A percentile compares a stretch with the other conserved stretches of the same genome.
Evolutionary conservation across 257 asterid genomes (phyloP).

Genomic region (Ophiorrhiza pumila): DNA sequence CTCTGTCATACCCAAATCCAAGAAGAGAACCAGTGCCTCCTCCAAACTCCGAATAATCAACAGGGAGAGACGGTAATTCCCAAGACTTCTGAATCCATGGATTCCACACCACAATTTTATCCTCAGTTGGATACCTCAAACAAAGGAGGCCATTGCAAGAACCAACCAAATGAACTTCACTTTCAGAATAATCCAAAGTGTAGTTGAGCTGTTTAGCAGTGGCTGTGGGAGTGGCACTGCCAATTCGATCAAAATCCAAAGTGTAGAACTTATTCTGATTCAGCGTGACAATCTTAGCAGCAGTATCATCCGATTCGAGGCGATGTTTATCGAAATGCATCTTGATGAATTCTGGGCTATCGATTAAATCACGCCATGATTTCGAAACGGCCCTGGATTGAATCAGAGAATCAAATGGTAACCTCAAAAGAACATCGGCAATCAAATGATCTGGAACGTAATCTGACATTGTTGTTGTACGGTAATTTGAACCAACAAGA

Average conservation of each 20-base stretch:
- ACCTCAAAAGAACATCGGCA: neutral
- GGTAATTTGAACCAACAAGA: too few relatives aligned
- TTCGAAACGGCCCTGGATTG: constrained; percentile 6
- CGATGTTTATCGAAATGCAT: neutral
- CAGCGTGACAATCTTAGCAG: too few relatives aligned
- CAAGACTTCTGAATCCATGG: constrained; percentile 2
- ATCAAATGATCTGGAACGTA: neutral
- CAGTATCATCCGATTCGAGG: too few relatives aligned
- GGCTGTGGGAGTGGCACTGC: neutral
- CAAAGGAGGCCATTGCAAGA: constrained; percentile 18
- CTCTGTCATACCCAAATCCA: neutral
- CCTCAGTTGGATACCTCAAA: neutral
- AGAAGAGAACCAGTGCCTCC: neutral
- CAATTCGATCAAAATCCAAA: neutral
- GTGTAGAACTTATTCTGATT: too few relatives aligned
- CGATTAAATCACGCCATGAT: constrained; percentile 8
- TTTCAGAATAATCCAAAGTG: neutral
- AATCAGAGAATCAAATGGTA: neutral
- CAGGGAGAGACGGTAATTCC: neutral
- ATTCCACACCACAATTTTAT: neutral
- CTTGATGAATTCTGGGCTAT: neutral
- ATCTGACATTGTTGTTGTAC: too few relatives aligned
- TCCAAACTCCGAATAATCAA: neutral
- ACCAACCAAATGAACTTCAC: neutral
- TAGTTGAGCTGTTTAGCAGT: neutral